Conservation (phyloP, 2,329 filamentous ascomycete genomes). For the Botrytis fabae region DNA sequence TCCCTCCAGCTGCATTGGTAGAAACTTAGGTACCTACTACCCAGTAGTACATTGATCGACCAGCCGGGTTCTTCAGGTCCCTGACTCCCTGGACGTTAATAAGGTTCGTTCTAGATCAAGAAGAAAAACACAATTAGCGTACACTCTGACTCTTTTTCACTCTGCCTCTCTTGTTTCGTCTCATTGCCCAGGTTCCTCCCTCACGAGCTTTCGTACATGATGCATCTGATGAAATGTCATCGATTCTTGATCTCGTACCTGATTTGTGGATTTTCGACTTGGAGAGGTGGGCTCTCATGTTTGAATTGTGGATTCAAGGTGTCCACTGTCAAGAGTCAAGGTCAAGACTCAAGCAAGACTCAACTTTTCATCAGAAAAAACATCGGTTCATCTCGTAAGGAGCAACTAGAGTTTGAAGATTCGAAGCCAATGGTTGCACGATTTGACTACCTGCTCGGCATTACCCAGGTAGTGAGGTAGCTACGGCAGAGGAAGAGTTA, state of each 20-base stretch:
- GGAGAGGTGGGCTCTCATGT: not conserved
- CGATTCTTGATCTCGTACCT: constrained; percentile 2
- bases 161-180: not conserved
- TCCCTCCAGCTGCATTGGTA: not conserved
- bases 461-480: not conserved
- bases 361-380: not conserved
- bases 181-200: not conserved
- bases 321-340: not conserved
- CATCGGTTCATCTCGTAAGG: constrained; percentile 1
- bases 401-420: not conserved
- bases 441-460: not conserved
- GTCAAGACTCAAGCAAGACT: not conserved
- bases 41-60: not conserved
- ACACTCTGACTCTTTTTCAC: constrained; percentile 5
- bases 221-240: constrained; percentile 2
- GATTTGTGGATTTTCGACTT: not conserved
- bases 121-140: not conserved
- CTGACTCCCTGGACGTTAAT: not conserved
- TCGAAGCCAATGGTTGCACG: not conserved
- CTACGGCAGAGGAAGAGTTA: not conserved
- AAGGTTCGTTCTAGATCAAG: not conserved
- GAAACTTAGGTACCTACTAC: not conserved
- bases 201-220: not conserved
- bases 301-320: not conserved
- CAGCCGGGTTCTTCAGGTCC: not conserved